Base-by-base conservation (phyloP, 2,329 filamentous ascomycete genomes). In the Verticillium zaregamsianum region DNA sequence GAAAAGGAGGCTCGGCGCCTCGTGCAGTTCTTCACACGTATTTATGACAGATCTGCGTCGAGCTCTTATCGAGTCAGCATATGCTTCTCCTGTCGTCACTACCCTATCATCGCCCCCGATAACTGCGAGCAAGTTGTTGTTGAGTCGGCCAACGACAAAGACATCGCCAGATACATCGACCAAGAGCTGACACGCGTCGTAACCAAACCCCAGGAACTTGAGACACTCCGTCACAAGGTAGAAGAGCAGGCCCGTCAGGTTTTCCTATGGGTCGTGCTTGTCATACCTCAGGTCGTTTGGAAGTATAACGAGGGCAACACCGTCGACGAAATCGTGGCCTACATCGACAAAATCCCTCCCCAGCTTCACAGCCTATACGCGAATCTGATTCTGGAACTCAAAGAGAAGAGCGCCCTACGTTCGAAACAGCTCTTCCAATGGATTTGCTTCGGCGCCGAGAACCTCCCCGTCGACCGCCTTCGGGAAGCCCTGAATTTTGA, bases 211-310 rank as follows among this genome's bases (percentile, higher is more conserved):
- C 15, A 57, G 28, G 33, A 33, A 5, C 45, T 52, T 20, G 70
- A 62, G 70, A 68, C 60, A 1, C 64, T 39, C 60, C 9, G 32
- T 20, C 35, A 63, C 1, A 23, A 66, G 0, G 72, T 78, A 17
- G 67, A 62, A 5, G 3, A 60, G 2, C 68, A 67, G n/a, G 70
- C 75, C 2, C 28, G 57, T 0, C 74, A 76, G 2, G 62, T 77
- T 5, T 78, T 78, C 58, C 64, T 76, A 25, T 78, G 76, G 76
- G 73, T 72, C 0, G 59, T 39, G 23, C 67, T 78, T 14, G 72
- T 74, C 0, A 63, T 71, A 4, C 37, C 66, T 0, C 55, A 49
- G 12, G 66, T 67, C 12, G 25, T 70, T 1, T 3, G 61, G 0
- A 64, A 72, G 9, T 54, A 68, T 1, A 28, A 31, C 0, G 31